Percentiles rank a stretch among this genome's conserved stretches.
Evolutionary conservation across 257 asterid genomes (phyloP).

Genomic region (Solanum arcanum): DNA sequence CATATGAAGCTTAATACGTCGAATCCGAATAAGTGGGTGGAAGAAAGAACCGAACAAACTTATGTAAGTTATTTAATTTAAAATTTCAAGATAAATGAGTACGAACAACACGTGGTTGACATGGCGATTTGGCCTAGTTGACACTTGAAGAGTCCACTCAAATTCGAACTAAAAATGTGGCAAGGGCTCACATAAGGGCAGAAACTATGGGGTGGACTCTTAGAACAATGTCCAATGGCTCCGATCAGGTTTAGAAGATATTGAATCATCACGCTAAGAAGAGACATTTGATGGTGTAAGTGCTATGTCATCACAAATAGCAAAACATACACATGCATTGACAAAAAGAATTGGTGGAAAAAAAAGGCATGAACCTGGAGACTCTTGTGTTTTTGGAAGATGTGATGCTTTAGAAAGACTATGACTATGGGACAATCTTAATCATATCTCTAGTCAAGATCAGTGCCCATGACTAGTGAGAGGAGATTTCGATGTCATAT

Average conservation of each 20-base stretch:
- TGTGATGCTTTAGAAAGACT: not conserved
- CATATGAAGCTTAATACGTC: not conserved
- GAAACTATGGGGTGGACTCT: not conserved
- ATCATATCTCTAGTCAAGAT: not conserved
- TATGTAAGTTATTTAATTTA: not conserved
- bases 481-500: not conserved
- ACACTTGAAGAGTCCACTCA: not conserved
- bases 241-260: not conserved
- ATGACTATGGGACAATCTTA: not conserved
- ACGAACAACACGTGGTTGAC: not conserved
- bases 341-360: not conserved
- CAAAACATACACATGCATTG: not conserved
- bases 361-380: too few species aligned
- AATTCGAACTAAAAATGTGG: not conserved
- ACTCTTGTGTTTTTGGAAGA: not conserved
- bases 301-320: not conserved
- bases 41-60: not conserved
- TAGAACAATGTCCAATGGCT: not conserved
- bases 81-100: not conserved
- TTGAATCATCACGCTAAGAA: not conserved
- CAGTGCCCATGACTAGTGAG: not conserved
- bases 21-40: not conserved
- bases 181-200: not conserved
- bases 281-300: not conserved
- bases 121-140: not conserved